Base-by-base conservation (phyloP, 306 rosid genomes). In the Glycyrrhiza uralensis region DNA sequence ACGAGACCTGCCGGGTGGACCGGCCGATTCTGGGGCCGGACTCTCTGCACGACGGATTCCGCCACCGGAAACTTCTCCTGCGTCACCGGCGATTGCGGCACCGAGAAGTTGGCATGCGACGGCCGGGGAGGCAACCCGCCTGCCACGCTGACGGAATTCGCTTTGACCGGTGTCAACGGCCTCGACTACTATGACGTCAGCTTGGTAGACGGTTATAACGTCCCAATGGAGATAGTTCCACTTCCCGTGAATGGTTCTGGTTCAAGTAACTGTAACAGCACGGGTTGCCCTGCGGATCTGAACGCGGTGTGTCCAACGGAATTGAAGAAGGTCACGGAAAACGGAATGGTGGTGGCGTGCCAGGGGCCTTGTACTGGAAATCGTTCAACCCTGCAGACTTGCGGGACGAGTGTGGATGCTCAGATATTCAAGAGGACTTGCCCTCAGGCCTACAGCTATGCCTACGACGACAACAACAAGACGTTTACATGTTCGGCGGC, bases 21-120 rank as follows among this genome's bases (percentile, higher is more conserved):
- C 0, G 98, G 96, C 44, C 92, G 91, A 2, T 74, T 92, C 69
- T 92, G 94, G 96, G 96, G 84, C 2, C 71, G 96, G 1, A 92
- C 96, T 9, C 85, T 41, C 65, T 92, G 97, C 79, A 46, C 83
- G 44, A 77, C 82, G 6, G 88, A 84, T 61, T 80, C 89, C 75
- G 36, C 80, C 33, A 47, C 85, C 55, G 88, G 85, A 0, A 87
- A 81, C n/a, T 86, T 92, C 89, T 46, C 92, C 24, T 89, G 98
- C 47, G 69, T 56, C 74, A 86, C 96, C 0, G 98, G 81, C 0
- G 92, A 92, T 8, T 92, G 97, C 4, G 86, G 88, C 66, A 70
- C 96, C 1, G 86, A 87, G 0, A 80, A 76, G 7, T 1, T 89
- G 0, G 80, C 73, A 61, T 92, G 97, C 80, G 22, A 76, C 4